Base-by-base conservation (phyloP, 768 basidiomycete species). In the Phylloporus scabripes region DNA sequence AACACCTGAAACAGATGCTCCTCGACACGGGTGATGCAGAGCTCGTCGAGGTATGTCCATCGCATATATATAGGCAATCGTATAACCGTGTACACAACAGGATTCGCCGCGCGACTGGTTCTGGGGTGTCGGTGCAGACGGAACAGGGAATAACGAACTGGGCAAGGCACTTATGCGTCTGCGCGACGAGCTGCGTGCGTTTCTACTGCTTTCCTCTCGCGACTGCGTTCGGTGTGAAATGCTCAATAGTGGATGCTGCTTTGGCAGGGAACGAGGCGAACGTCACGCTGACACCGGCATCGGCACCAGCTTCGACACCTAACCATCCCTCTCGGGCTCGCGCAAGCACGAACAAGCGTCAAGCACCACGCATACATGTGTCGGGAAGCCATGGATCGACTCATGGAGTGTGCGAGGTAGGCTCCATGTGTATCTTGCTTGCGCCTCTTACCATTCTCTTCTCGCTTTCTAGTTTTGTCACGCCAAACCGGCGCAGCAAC, bases 71-170 rank as follows among this genome's bases (percentile, higher is more conserved):
- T 37, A n/a, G 8, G 5, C 20, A 17, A 17, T 29, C 14, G 5
- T 29, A 21, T 20, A 24, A 23, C 9, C 24, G 14, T 18, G 11
- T 23, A 39, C 17, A 40, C 15, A n/a, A 45, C 54, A 85, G 83
- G 80, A 84, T 64, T 85, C 83, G 9, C 80, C 81, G 55, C 80
- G 80, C 55, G 87, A 88, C 61, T 73, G 82, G 45, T 87, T 87
- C 65, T 88, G 86, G 85, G 86, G 86, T 21, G 63, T 82, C 54
- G 86, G 86, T 5, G 72, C 77, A 21, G 82, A 88, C 60, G 70
- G 78, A 11, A 70, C 73, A 51, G 86, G 86, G 21, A 77, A 75
- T 28, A 88, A 88, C 52, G 83, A 88, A 59, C 73, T 88, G 32
- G 87, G 86, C 42, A 85, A 82, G 61, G 78, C 80, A 5, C 72